Evolutionary conservation across 176 grass and related monocot genomes (phyloP).

Genomic region (Chloris gayana): DNA sequence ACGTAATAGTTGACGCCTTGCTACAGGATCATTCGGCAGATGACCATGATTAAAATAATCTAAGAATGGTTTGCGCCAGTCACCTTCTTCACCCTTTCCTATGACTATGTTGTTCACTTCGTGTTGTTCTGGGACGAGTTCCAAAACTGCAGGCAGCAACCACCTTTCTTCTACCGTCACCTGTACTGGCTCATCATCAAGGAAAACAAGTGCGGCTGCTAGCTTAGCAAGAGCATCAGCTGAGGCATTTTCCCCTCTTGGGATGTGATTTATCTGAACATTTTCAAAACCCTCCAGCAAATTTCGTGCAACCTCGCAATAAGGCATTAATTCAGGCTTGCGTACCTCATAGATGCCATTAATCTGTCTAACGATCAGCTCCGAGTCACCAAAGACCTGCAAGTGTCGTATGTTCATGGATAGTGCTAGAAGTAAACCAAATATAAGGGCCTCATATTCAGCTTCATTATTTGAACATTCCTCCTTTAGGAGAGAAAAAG

Average conservation of each 20-base stretch:
- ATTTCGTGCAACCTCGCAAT: background rate
- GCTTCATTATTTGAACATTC: background rate
- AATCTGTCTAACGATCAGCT: background rate
- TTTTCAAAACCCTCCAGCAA: background rate
- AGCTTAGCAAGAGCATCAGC: background rate
- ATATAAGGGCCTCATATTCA: background rate
- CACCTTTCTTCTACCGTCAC: background rate
- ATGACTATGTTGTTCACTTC: background rate
- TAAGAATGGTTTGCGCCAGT: background rate
- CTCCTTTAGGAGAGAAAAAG: background rate
- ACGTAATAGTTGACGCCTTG: background rate
- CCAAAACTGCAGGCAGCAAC: background rate
- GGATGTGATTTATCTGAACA: background rate
- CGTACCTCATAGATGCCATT: background rate
- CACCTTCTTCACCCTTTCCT: accelerated
- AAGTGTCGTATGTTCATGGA: background rate
- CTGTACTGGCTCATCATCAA: accelerated
- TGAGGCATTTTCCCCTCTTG: background rate
- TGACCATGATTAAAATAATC: background rate
- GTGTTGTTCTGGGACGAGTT: background rate
- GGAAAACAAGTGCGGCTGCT: background rate
- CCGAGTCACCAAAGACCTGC: background rate
- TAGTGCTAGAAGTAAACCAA: background rate
- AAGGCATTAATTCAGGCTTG: background rate
- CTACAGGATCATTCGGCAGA: background rate